Evolutionary conservation across 2,329 filamentous ascomycete genomes (phyloP), one percentile per base, ranked within the genome.

Genomic region (Cladophialophora chaetospira): DNA sequence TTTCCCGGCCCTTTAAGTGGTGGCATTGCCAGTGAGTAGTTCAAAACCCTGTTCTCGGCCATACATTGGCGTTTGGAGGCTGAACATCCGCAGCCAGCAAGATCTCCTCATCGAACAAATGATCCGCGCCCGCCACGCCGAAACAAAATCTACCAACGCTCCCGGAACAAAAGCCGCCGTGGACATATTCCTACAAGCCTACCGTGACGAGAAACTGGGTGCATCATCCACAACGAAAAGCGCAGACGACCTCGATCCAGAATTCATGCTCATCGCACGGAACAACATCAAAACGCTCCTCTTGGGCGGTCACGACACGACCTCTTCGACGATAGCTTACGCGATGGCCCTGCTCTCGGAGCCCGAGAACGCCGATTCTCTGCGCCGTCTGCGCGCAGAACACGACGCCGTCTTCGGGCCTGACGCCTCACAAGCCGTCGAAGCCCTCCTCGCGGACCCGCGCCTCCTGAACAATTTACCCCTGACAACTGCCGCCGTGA

Each of bases 401-500:
- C 81, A 82, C 64, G 77, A 82, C 55, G 68, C 68, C 2, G 70
- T 84, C 13, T 78, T 85, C 31, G 77, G 79, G 6, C 52, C 72
- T 0, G 72, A 79, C 33, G 65, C 71, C 3, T 63, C 70, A 3
- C 65, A 65, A 1, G 60, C 70, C 0, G 69, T 78, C 11, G 75
- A 79, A 1, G 66, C 72, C 3, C 44, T 58, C 31, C 51, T 55
- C 43, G 38, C 44, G 15, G 43, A 55, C 29, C 45, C 45, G 6
- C 3, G 28, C 5, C 45, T 48, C 2, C 45, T 48, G 9, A 82
- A 79, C 65, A 71, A 75, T 21, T 72, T 84, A 15, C 71, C 75
- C 0, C 83, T 81, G 66, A 83, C 81, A 1, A 70, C 71, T 2
- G 81, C 80, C 17, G 75, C 82, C 2, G 75, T 82, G 56, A 81